Evolutionary conservation across 1,139 yeast species (phyloP).

Genomic region (Yamadazyma sp.): DNA sequence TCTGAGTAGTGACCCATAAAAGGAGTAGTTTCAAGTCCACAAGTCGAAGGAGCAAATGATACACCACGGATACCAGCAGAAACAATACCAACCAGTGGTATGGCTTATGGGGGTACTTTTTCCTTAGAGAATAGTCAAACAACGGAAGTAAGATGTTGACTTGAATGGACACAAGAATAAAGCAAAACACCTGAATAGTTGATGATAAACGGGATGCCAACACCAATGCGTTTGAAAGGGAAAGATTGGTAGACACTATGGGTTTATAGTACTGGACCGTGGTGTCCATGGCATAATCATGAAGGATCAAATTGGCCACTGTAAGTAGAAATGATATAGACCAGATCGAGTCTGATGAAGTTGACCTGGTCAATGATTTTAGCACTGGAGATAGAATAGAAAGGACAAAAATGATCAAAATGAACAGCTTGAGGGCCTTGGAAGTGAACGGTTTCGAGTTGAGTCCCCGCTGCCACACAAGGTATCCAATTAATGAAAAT

Average conservation of each 20-base stretch:
- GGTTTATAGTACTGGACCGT: slow-evolving; percentile 42
- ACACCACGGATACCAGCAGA: slow-evolving; percentile 20
- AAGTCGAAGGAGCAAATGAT: slow-evolving; percentile 19
- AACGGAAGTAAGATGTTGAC: slow-evolving; percentile 71
- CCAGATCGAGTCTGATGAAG: slow-evolving; percentile 96
- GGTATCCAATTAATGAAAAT: slow-evolving; percentile 29
- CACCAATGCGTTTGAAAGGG: slow-evolving; percentile 85
- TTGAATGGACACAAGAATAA: slow-evolving; percentile 71
- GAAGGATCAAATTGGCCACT: slow-evolving; percentile 61
- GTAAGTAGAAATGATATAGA: slow-evolving; percentile 81
- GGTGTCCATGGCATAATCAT: slow-evolving; percentile 58
- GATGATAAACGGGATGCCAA: slow-evolving; percentile 80
- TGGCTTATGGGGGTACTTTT: slow-evolving; percentile 23
- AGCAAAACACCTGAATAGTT: slow-evolving; percentile 78
- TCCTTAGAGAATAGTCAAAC: slow-evolving; percentile 60
- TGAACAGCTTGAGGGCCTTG: slow-evolving; percentile 32
- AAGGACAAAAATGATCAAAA: slow-evolving; percentile 66
- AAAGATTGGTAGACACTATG: slow-evolving; percentile 76
- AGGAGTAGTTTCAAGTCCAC: slow-evolving; percentile 30
- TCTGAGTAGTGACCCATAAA: slow-evolving; percentile 51
- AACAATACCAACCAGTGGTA: slow-evolving; percentile 34
- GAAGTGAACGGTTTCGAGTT: slow-evolving; percentile 6
- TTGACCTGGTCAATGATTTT: slow-evolving; percentile 82
- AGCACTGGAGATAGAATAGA: slow-evolving; percentile 85
- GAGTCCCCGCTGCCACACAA: slow-evolving; percentile 14